Evolutionary conservation across 208 protist genomes (phyloP).

Genomic region (Acanthamoeba healyi): DNA sequence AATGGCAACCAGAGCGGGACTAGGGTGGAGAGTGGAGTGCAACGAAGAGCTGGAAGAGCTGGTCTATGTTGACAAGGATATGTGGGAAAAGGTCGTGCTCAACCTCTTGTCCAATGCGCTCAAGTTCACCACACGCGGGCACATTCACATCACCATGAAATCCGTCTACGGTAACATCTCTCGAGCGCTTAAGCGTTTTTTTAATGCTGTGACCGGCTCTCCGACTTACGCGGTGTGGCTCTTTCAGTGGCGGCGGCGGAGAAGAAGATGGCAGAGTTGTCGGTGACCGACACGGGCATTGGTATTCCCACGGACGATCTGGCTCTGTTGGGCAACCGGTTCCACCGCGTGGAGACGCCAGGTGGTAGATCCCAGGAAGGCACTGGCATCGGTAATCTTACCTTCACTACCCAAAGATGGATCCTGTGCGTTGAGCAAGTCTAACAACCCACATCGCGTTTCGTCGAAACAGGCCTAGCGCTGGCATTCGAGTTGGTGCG

Average conservation of each 20-base stretch:
- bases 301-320: constrained; percentile 74
- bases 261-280: not conserved
- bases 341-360: constrained; percentile 69
- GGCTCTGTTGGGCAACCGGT: constrained; percentile 59
- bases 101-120: constrained; percentile 81
- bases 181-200: not conserved
- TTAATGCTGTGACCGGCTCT: too few species aligned
- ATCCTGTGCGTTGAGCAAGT: too few species aligned
- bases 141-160: constrained; percentile 21
- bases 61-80: constrained; percentile 75
- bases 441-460: not conserved
- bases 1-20: not conserved
- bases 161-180: not conserved
- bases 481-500: constrained; percentile 75
- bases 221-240: too few species aligned
- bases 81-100: constrained; percentile 81
- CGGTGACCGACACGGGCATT: constrained; percentile 73
- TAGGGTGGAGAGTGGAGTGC: constrained; percentile 55
- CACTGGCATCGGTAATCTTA: constrained; percentile 28
- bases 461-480: constrained; percentile 42
- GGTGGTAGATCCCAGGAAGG: constrained; percentile 64
- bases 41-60: not conserved
- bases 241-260: not conserved
- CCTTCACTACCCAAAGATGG: not conserved
- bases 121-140: constrained; percentile 79